A percentile compares a stretch with the other conserved stretches of the same genome.
phyloP scores from a whole-genome alignment of 2,329 filamentous ascomycete genomes.

The Talaromyces albobiverticillius region DNA sequence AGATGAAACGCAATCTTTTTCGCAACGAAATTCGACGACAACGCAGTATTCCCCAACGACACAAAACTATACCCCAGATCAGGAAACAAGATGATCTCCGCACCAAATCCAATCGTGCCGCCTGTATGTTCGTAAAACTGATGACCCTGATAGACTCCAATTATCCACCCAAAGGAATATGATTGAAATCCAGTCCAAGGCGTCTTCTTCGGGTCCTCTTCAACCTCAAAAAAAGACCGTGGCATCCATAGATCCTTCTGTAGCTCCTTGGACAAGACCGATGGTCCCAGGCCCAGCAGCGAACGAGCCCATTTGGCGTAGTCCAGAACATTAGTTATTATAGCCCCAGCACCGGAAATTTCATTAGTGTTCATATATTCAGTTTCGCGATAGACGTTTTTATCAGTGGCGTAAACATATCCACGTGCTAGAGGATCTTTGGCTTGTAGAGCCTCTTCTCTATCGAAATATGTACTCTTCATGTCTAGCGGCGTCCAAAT shows the following conservation, averaged over 20 bases:
- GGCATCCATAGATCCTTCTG: constrained; percentile 10
- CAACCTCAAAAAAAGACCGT: constrained; percentile 2
- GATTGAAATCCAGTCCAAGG: constrained; percentile 4
- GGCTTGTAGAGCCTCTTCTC: constrained; percentile 29
- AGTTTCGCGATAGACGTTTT: background rate
- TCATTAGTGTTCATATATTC: constrained; percentile 10
- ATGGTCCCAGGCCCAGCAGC: constrained; percentile 39
- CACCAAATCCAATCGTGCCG: constrained; percentile 44
- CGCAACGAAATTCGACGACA: constrained; percentile 28
- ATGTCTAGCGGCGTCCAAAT: constrained; percentile 44
- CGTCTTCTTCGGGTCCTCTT: background rate
- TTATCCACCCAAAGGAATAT: constrained; percentile 22
- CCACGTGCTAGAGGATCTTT: constrained; percentile 23
- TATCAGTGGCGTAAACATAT: constrained; percentile 20
- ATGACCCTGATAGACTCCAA: constrained; percentile 25
- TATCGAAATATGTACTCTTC: constrained; percentile 35
- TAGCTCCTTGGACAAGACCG: constrained; percentile 21
- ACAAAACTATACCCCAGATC: constrained; percentile 43
- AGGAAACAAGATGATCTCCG: constrained; percentile 46
- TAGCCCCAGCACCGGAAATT: constrained; percentile 19
- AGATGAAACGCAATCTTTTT: constrained; percentile 7
- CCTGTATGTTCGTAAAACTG: constrained; percentile 40
- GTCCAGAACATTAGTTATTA: constrained; percentile 36
- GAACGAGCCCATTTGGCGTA: constrained; percentile 51
- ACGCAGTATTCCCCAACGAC: constrained; percentile 46